phyloP scores from a whole-genome alignment of 2,329 filamentous ascomycete species.

The Calonectria pseudoreteaudii region DNA sequence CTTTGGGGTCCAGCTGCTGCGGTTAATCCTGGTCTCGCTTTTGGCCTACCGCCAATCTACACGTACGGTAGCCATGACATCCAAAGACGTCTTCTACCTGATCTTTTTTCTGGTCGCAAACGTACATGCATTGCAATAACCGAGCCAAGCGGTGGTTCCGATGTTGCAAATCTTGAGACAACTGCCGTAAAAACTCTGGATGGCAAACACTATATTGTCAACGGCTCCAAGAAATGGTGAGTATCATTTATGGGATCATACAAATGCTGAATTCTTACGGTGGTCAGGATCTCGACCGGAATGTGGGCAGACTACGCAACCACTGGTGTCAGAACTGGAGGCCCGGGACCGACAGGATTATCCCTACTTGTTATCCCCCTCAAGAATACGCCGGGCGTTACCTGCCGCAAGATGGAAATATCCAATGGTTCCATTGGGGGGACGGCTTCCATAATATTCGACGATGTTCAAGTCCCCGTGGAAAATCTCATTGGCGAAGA shows the following conservation, averaged over 20 bases:
- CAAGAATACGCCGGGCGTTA: not conserved
- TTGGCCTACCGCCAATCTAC: constrained; percentile 3
- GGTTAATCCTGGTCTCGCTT: not conserved
- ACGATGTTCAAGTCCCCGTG: not conserved
- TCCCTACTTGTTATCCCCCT: not conserved
- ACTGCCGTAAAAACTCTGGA: not conserved
- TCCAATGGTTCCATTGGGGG: not conserved
- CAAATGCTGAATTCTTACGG: not conserved
- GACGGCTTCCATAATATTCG: not conserved
- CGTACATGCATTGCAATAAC: constrained; percentile 8
- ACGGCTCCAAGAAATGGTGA: constrained; percentile 11
- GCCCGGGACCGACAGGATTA: not conserved
- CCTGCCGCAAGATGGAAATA: not conserved
- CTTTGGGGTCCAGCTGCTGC: not conserved
- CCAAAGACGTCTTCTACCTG: not conserved
- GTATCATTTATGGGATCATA: not conserved
- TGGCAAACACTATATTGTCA: constrained; percentile 3
- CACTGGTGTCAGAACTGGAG: constrained; percentile 8
- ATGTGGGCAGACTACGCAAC: constrained; percentile 8
- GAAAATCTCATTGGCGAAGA: not conserved
- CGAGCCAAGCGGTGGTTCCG: not conserved
- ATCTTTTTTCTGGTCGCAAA: not conserved
- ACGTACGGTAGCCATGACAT: not conserved
- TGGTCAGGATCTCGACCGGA: not conserved
- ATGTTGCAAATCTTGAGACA: constrained; percentile 2